Conservation (phyloP, 371 early-diverging fungal species). For the Actinomortierella wolfii region DNA sequence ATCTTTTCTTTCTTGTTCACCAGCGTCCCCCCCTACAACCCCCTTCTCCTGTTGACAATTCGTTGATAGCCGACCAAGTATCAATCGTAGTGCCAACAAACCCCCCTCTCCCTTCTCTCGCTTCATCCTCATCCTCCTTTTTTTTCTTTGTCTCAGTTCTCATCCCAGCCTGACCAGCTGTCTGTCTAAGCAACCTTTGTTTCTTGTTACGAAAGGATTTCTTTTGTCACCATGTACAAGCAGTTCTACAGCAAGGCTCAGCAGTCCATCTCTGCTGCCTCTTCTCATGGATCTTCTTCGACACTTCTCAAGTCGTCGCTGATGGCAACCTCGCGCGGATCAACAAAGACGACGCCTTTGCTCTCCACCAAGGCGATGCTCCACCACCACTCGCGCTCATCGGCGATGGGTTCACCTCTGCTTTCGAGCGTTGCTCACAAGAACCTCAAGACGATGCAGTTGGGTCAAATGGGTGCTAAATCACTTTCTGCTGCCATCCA, state of each 20-base stretch:
- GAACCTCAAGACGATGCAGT: conserved; percentile 11
- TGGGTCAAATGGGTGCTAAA: conserved; percentile 23
- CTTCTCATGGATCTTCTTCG: conserved; percentile 24
- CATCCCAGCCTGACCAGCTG: background rate
- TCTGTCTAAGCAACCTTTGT: conserved; percentile 14
- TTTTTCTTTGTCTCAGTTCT: background rate
- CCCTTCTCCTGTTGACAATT: conserved; percentile 18
- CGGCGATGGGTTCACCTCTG: conserved; percentile 12
- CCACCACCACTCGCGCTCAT: conserved; percentile 27
- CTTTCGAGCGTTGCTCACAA: conserved; percentile 17
- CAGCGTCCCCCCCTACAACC: conserved; percentile 9
- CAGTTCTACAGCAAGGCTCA: conserved; percentile 42
- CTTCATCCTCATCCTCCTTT: background rate
- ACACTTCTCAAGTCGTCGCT: conserved; percentile 27
- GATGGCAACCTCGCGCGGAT: conserved; percentile 12
- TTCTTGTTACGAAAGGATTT: too few species aligned
- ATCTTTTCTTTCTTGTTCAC: conserved; percentile 17
- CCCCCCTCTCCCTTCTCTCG: conserved; percentile 5
- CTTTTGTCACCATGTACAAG: conserved; percentile 30
- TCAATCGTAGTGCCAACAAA: conserved; percentile 32
- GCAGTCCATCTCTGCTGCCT: conserved; percentile 10
- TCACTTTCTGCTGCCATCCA: conserved; percentile 19
- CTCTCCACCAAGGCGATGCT: conserved; percentile 37
- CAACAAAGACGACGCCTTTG: conserved; percentile 11
- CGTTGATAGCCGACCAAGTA: conserved; percentile 49